Evolutionary conservation across 139 green algal genomes (phyloP).

Genomic region (Tetradesmus lagerheimii): DNA sequence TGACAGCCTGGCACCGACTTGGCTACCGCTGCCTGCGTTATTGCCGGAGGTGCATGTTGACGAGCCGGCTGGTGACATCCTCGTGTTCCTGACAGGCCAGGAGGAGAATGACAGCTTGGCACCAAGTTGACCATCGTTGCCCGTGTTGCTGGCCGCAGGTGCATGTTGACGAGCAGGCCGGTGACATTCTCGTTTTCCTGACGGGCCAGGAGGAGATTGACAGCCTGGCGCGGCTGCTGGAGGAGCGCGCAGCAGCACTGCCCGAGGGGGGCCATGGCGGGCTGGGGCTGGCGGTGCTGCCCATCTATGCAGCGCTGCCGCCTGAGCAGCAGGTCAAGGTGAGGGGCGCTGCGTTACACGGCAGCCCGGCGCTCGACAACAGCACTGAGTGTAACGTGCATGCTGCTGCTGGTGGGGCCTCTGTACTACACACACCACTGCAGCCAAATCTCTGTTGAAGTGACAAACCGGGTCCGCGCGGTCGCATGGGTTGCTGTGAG

Average conservation of each 20-base stretch:
- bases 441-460: too few species aligned
- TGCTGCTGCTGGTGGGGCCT: too few species aligned
- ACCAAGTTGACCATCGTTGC: too few species aligned
- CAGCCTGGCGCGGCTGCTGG: constrained; percentile 75
- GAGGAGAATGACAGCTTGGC: constrained; percentile 92
- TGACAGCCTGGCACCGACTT: too few species aligned
- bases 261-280: background rate
- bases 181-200: constrained; percentile 94
- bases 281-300: constrained; percentile 63
- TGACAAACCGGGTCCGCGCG: too few species aligned
- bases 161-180: constrained; percentile 61
- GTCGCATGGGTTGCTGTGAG: too few species aligned
- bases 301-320: constrained; percentile 88
- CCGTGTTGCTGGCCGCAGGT: background rate
- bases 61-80: constrained; percentile 83
- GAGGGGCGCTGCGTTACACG: background rate
- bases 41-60: constrained; percentile 29
- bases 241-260: constrained; percentile 49
- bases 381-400: too few species aligned
- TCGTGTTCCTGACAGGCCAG: constrained; percentile 91
- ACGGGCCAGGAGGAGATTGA: constrained; percentile 93
- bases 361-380: too few species aligned
- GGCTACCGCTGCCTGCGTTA: too few species aligned
- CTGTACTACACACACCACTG: too few species aligned
- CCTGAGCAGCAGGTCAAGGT: constrained; percentile 86